These are phyloP conservation scores for Hypericum perforatum DNA, from an alignment of 345 rosid genomes.

Conservation along the genomic window DNA sequence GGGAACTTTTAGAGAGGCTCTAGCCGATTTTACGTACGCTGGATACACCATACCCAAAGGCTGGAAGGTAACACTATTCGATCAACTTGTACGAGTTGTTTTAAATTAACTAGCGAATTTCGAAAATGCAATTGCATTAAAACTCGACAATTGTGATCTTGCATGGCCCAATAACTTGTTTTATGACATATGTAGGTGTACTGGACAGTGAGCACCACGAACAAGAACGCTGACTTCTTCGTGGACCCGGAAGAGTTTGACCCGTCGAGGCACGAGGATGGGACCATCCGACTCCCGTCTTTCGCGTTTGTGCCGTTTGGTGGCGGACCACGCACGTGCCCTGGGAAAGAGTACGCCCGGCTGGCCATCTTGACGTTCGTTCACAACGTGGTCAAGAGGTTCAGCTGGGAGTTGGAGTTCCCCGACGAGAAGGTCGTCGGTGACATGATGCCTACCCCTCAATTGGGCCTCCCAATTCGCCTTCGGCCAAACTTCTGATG, in stretches of 20 bases:
- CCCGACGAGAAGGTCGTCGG: constrained; percentile 24
- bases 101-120: too few relatives aligned
- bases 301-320: constrained; percentile 40
- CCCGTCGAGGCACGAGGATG: constrained; percentile 31
- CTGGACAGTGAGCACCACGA: constrained; percentile 38
- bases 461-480: constrained; percentile 34
- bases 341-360: constrained; percentile 44
- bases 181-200: constrained; percentile 20
- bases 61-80: constrained; percentile 26
- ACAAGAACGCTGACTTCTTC: constrained; percentile 33
- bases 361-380: constrained; percentile 30
- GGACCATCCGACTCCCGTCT: constrained; percentile 15
- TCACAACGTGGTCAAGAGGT: constrained; percentile 30
- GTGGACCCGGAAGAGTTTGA: constrained; percentile 28
- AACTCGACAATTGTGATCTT: background rate
- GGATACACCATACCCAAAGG: constrained; percentile 50
- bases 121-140: background rate
- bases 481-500: constrained; percentile 11
- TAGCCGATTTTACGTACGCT: constrained; percentile 33
- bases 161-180: background rate
- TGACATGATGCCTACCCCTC: constrained; percentile 44
- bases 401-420: constrained; percentile 22
- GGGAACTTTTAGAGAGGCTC: constrained; percentile 46
- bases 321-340: constrained; percentile 37
- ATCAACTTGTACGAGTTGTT: background rate